phyloP scores from a whole-genome alignment of 192 early-diverging fungal genomes.

The Pilobolus umbonatus region DNA sequence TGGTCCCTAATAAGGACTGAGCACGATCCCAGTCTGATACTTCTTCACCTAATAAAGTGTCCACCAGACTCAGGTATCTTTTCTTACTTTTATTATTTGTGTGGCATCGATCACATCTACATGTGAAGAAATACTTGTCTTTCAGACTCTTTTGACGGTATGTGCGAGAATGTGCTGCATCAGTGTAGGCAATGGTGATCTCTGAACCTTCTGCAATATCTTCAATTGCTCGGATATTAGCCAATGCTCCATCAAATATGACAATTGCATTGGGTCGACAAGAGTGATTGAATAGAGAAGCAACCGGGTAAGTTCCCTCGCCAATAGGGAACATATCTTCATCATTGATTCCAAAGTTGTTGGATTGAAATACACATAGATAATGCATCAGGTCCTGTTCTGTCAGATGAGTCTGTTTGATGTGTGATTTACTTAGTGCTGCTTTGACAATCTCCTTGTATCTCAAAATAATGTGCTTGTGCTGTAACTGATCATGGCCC shows the following conservation, averaged over 20 bases:
- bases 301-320: conserved; percentile 61
- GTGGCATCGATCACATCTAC: conserved; percentile 21
- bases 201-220: conserved; percentile 51
- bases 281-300: conserved; percentile 65
- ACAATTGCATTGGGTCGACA: conserved; percentile 63
- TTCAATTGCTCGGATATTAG: conserved; percentile 51
- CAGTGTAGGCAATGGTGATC: conserved; percentile 58
- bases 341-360: conserved; percentile 61
- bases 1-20: background rate
- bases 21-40: conserved; percentile 15
- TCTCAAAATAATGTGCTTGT: conserved; percentile 16
- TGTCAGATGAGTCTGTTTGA: conserved; percentile 8
- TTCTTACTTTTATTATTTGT: background rate
- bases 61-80: conserved; percentile 18
- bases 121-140: conserved; percentile 34
- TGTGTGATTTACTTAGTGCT: conserved; percentile 29
- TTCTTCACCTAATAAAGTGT: conserved; percentile 23
- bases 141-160: conserved; percentile 10
- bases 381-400: conserved; percentile 39
- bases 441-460: conserved; percentile 28
- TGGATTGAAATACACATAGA: conserved; percentile 56
- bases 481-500: conserved; percentile 33
- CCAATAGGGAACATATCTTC: conserved; percentile 56
- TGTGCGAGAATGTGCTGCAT: conserved; percentile 39
- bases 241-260: conserved; percentile 47